Evolutionary conservation across 2,329 filamentous ascomycete species (phyloP).

Genomic region (Talaromyces sp.): DNA sequence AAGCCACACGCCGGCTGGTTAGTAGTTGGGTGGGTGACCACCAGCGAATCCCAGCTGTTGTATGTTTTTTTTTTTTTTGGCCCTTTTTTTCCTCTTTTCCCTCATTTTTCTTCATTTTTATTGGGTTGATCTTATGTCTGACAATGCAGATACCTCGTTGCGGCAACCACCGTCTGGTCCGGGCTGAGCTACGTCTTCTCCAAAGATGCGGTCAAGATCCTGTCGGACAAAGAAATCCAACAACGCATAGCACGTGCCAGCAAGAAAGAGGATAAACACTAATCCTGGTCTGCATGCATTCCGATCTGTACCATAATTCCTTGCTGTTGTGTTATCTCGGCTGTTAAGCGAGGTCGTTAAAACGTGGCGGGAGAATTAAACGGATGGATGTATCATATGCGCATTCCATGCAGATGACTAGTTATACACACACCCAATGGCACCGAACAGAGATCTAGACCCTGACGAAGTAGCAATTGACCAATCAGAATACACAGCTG

Average conservation of each 20-base stretch:
- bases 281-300: not conserved
- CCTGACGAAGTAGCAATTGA: no score
- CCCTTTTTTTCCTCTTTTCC: not conserved
- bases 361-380: not conserved
- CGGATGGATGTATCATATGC: not conserved
- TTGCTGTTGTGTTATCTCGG: not conserved
- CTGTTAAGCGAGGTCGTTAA: not conserved
- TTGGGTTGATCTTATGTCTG: not conserved
- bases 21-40: conserved; percentile 52
- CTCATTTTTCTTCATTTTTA: not conserved
- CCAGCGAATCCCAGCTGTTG: conserved; percentile 49
- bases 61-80: conserved; percentile 36
- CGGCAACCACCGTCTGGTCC: conserved; percentile 87
- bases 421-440: no score
- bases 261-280: conserved; percentile 1
- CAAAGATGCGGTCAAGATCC: conserved; percentile 87
- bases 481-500: no score
- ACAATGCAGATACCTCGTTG: conserved; percentile 70
- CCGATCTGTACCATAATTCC: not conserved
- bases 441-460: no score
- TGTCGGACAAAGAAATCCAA: conserved; percentile 51
- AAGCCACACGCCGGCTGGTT: conserved; percentile 50
- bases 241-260: conserved; percentile 32
- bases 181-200: conserved; percentile 88
- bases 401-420: not conserved